A percentile compares a stretch with the other conserved stretches of the same genome.
phyloP scores from a whole-genome alignment of 495 filamentous ascomycete genomes.

The Xylona heveae region DNA sequence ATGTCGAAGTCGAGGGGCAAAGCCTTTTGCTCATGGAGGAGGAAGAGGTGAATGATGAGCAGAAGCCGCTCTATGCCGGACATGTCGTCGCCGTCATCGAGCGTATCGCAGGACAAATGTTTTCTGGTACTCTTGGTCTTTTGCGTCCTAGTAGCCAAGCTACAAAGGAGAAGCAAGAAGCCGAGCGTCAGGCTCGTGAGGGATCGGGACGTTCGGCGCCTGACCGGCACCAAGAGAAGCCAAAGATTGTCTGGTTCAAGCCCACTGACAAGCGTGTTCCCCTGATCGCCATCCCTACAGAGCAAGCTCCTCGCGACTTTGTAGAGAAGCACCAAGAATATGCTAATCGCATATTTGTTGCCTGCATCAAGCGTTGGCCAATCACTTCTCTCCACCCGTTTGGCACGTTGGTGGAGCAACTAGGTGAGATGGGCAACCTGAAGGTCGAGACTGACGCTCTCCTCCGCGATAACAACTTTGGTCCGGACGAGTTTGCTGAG shows the following conservation, averaged over 20 bases:
- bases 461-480: constrained; percentile 95
- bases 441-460: constrained; percentile 95
- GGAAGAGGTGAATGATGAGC: constrained; percentile 95
- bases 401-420: constrained; percentile 88
- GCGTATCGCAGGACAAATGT: constrained; percentile 94
- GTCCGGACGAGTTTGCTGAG: constrained; percentile 91
- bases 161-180: constrained; percentile 98
- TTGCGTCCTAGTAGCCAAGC: constrained; percentile 94
- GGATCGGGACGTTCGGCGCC: constrained; percentile 60
- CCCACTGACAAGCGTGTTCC: constrained; percentile 97
- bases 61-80: constrained; percentile 90
- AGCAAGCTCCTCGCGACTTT: constrained; percentile 93
- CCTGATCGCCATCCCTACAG: constrained; percentile 91
- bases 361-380: constrained; percentile 97
- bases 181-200: constrained; percentile 80
- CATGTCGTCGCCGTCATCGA: constrained; percentile 96
- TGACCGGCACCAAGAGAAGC: constrained; percentile 80
- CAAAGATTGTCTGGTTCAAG: constrained; percentile 99
- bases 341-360: constrained; percentile 91
- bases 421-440: constrained; percentile 91
- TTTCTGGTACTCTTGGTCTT: constrained; percentile 85
- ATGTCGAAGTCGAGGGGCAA: constrained; percentile 96
- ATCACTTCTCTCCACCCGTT: constrained; percentile 99
- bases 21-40: constrained; percentile 92
- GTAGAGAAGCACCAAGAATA: constrained; percentile 98